A percentile compares a stretch with the other conserved stretches of the same genome.
Conservation (phyloP, 768 basidiomycete species). For the Phanerochaete carnosa region DNA sequence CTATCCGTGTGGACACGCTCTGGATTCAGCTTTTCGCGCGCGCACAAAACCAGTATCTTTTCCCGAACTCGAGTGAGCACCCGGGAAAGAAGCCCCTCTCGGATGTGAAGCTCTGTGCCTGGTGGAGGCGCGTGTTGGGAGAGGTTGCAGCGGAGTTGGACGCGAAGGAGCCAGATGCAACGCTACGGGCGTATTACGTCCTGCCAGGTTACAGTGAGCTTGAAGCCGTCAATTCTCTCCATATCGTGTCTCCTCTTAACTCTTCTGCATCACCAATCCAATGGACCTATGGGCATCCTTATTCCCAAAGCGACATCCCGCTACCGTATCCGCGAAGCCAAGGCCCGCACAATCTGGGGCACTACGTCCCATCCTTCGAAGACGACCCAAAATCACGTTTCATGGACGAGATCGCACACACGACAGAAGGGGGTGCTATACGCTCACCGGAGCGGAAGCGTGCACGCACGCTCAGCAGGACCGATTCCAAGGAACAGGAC, state of each 20-base stretch:
- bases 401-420: slow-evolving; percentile 84
- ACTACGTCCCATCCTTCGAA: slow-evolving; percentile 86
- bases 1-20: slow-evolving; percentile 50
- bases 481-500: slow-evolving; percentile 3
- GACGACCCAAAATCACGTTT: slow-evolving; percentile 97
- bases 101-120: slow-evolving; percentile 79
- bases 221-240: slow-evolving; percentile 63
- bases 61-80: slow-evolving; percentile 79
- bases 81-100: slow-evolving; percentile 67
- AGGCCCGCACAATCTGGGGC: slow-evolving; percentile 51
- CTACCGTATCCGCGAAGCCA: slow-evolving; percentile 44
- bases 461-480: slow-evolving; percentile 29
- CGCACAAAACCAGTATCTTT: slow-evolving; percentile 89
- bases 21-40: slow-evolving; percentile 91
- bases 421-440: slow-evolving; percentile 53
- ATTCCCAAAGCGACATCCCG: slow-evolving; percentile 41
- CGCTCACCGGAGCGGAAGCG: slow-evolving; percentile 64
- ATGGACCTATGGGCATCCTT: slow-evolving; percentile 85
- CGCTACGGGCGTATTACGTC: slow-evolving; percentile 50
- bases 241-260: slow-evolving; percentile 25
- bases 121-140: slow-evolving; percentile 85
- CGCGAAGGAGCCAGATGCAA: slow-evolving; percentile 24
- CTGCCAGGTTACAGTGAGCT: slow-evolving; percentile 67
- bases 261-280: slow-evolving; percentile 14
- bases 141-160: slow-evolving; percentile 46